These are phyloP conservation scores for Aspergillus hortae DNA, from an alignment of 2,329 filamentous ascomycete genomes.

Conservation along the genomic window DNA sequence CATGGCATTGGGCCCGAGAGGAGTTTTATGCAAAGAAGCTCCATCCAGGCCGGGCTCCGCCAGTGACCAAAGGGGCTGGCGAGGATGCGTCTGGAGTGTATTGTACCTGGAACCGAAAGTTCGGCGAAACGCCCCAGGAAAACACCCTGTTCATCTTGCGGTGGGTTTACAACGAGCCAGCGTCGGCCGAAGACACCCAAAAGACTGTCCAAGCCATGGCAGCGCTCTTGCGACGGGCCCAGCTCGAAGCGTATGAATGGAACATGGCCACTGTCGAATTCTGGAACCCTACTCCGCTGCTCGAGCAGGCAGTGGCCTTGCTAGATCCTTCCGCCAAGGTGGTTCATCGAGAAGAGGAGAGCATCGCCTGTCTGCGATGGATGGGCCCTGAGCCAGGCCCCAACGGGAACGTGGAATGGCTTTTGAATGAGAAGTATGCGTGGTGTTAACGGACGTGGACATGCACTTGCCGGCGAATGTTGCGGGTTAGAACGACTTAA, in stretches of 20 bases:
- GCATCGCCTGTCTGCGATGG: conserved; percentile 47
- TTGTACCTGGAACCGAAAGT: conserved; percentile 41
- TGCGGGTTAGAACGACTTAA: background rate
- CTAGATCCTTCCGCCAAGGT: conserved; percentile 37
- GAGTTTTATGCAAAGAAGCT: conserved; percentile 69
- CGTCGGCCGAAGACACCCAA: conserved; percentile 44
- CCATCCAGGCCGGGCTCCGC: conserved; percentile 47
- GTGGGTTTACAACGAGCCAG: conserved; percentile 39
- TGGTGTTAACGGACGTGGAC: conserved; percentile 39
- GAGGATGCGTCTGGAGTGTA: conserved; percentile 44
- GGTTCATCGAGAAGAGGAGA: conserved; percentile 44
- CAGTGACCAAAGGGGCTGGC: conserved; percentile 67
- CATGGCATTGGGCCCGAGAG: conserved; percentile 79
- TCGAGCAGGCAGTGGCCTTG: conserved; percentile 42
- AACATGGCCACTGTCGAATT: conserved; percentile 66
- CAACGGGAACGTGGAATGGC: conserved; percentile 42
- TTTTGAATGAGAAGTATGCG: conserved; percentile 47
- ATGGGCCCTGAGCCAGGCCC: conserved; percentile 37
- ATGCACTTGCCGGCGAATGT: background rate
- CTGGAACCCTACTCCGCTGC: conserved; percentile 71
- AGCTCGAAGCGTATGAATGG: conserved; percentile 69
- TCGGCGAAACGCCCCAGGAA: conserved; percentile 32
- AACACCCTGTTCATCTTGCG: conserved; percentile 43
- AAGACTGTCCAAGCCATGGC: conserved; percentile 53
- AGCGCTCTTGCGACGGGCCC: conserved; percentile 64